Conservation (phyloP, 176 grass and related monocot genomes). For the Ensete glaucum region DNA sequence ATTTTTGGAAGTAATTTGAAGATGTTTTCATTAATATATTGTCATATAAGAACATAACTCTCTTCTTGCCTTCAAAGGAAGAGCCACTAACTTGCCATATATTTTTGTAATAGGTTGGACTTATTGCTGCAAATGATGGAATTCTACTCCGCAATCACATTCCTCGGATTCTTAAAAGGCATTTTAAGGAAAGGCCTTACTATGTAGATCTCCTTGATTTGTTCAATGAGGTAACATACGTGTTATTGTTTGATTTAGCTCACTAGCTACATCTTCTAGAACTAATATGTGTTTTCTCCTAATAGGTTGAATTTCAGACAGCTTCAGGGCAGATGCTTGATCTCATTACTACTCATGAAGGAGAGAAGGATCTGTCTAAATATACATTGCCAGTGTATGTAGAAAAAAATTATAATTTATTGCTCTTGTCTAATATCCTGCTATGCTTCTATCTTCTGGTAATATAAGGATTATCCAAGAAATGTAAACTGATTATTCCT, state of each 20-base stretch:
- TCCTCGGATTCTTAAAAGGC: slow-evolving; percentile 69
- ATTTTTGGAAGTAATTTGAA: not conserved
- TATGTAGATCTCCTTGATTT: slow-evolving; percentile 94
- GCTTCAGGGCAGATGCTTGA: slow-evolving; percentile 92
- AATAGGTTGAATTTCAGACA: slow-evolving; percentile 95
- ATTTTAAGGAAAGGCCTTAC: slow-evolving; percentile 83
- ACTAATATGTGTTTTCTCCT: slow-evolving; percentile 18
- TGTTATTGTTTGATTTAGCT: slow-evolving; percentile 1
- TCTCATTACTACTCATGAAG: slow-evolving; percentile 97
- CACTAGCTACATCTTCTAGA: not conserved
- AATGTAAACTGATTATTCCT: not conserved
- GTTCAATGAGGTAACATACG: slow-evolving; percentile 79
- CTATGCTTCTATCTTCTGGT: too few relatives aligned
- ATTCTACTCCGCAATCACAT: slow-evolving; percentile 94
- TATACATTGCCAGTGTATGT: slow-evolving; percentile 82
- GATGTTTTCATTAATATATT: not conserved
- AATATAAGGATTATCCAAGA: too few relatives aligned
- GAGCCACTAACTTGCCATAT: not conserved
- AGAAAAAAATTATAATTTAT: not conserved
- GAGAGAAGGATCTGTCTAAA: slow-evolving; percentile 78
- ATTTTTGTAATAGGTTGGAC: slow-evolving; percentile 66
- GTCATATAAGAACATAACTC: not conserved
- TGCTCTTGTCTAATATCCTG: too few relatives aligned
- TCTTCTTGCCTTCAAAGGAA: not conserved
- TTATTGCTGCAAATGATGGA: slow-evolving; percentile 95